These are phyloP conservation scores for Chytridium lagenaria DNA, from an alignment of 371 early-diverging fungal genomes.

Conservation along the genomic window DNA sequence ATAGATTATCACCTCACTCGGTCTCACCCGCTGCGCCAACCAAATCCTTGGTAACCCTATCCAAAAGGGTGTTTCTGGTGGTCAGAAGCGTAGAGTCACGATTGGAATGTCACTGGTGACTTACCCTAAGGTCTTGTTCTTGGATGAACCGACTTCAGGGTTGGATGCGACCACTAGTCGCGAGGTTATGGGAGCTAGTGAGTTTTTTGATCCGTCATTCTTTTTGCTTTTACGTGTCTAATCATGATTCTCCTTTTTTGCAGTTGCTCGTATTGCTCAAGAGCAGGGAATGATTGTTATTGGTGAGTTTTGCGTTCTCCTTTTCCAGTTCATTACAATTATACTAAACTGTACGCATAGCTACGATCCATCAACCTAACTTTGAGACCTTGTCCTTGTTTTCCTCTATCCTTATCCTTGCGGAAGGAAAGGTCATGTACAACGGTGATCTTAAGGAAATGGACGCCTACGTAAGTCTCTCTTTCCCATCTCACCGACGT, in stretches of 20 bases:
- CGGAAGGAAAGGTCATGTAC: slow-evolving; percentile 59
- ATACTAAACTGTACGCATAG: no score
- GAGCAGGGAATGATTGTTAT: slow-evolving; percentile 63
- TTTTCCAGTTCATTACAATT: no score
- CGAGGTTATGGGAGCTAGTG: slow-evolving; percentile 56
- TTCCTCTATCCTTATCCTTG: slow-evolving; percentile 66
- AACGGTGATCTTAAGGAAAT: slow-evolving; percentile 47
- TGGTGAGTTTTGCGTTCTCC: no score
- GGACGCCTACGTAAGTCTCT: slow-evolving; percentile 11
- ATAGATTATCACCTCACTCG: slow-evolving; percentile 72
- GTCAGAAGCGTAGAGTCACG: slow-evolving; percentile 89
- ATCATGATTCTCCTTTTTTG: neutral
- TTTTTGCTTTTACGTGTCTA: neutral
- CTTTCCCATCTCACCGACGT: neutral
- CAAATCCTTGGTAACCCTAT: slow-evolving; percentile 63
- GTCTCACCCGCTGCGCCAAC: slow-evolving; percentile 69
- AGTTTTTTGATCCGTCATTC: neutral
- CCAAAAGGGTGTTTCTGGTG: slow-evolving; percentile 84
- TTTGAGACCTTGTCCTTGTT: slow-evolving; percentile 68
- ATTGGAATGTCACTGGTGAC: slow-evolving; percentile 86
- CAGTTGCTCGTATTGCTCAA: slow-evolving; percentile 59
- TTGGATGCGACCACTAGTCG: slow-evolving; percentile 78
- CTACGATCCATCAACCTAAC: slow-evolving; percentile 93
- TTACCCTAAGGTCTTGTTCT: slow-evolving; percentile 70
- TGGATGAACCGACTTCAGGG: no score